These are phyloP conservation scores for Aspergillus mulundensis DNA, from an alignment of 495 filamentous ascomycete genomes.

Conservation along the genomic window DNA sequence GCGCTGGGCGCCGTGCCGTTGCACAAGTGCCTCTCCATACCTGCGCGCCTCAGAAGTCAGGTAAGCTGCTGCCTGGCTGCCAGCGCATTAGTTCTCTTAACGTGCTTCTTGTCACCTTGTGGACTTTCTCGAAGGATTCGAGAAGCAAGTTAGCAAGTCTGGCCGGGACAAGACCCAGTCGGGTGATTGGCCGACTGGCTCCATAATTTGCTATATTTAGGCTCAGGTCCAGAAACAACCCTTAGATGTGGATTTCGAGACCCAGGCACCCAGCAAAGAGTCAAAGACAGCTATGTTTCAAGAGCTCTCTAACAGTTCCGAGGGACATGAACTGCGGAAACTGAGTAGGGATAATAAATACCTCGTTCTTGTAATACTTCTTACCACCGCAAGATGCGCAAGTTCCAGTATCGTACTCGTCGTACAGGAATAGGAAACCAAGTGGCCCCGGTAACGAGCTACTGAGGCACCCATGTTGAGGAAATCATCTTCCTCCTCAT, in stretches of 20 bases:
- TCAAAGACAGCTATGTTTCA: neutral
- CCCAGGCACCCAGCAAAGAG: neutral
- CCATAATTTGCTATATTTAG: conserved; percentile 21
- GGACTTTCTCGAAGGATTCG: conserved; percentile 24
- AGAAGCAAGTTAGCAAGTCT: conserved; percentile 14
- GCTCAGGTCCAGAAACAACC: neutral
- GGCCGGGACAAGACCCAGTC: neutral
- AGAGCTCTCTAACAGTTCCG: neutral
- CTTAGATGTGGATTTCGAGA: conserved; percentile 1
- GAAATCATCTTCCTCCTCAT: too few species aligned
- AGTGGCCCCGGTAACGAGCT: too few species aligned
- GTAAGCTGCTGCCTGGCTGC: neutral
- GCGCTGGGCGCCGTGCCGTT: neutral
- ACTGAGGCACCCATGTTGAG: neutral
- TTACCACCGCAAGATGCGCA: neutral
- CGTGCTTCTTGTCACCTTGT: conserved; percentile 8
- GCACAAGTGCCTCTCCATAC: neutral
- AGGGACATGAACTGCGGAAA: neutral
- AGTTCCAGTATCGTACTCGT: too few species aligned
- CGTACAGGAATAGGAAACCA: too few species aligned
- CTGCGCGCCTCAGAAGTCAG: neutral
- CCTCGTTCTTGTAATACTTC: neutral
- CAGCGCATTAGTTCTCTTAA: neutral
- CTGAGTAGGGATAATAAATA: neutral
- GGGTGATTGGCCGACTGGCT: conserved; percentile 4